Evolutionary conservation across 2,329 filamentous ascomycete genomes (phyloP).

Genomic region (Moelleriella libera): DNA sequence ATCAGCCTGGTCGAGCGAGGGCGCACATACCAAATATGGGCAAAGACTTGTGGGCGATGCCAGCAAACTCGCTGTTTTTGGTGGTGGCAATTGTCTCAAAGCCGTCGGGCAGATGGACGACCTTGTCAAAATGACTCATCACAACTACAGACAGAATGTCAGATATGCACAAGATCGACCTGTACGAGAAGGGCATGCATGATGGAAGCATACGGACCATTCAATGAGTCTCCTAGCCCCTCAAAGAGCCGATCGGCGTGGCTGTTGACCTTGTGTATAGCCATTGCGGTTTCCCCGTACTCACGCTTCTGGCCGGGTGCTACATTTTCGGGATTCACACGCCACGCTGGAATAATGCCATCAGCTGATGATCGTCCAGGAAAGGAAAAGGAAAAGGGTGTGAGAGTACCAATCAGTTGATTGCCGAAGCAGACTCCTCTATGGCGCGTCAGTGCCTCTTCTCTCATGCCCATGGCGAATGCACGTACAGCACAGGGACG

Average conservation of each 20-base stretch:
- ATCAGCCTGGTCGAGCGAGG: background rate
- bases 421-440: conserved; percentile 44
- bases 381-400: too few relatives aligned
- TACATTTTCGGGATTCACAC: background rate
- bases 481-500: conserved; percentile 9
- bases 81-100: conserved; percentile 67
- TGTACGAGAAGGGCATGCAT: background rate
- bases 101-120: conserved; percentile 55
- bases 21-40: conserved; percentile 36
- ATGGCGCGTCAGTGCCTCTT: background rate
- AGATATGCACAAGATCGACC: background rate
- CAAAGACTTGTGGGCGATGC: conserved; percentile 57
- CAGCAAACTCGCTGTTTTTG: conserved; percentile 63
- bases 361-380: background rate
- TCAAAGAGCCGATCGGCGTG: conserved; percentile 70
- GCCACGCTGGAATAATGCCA: background rate
- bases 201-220: conserved; percentile 16
- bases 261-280: conserved; percentile 18
- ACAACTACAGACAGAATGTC: conserved; percentile 29
- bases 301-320: conserved; percentile 1
- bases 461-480: background rate
- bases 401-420: conserved; percentile 19
- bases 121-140: conserved; percentile 88
- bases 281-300: conserved; percentile 45
- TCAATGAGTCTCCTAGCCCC: conserved; percentile 54